Evolutionary conservation across 2,329 filamentous ascomycete genomes (phyloP).

Genomic region (Colletotrichum eleusines): DNA sequence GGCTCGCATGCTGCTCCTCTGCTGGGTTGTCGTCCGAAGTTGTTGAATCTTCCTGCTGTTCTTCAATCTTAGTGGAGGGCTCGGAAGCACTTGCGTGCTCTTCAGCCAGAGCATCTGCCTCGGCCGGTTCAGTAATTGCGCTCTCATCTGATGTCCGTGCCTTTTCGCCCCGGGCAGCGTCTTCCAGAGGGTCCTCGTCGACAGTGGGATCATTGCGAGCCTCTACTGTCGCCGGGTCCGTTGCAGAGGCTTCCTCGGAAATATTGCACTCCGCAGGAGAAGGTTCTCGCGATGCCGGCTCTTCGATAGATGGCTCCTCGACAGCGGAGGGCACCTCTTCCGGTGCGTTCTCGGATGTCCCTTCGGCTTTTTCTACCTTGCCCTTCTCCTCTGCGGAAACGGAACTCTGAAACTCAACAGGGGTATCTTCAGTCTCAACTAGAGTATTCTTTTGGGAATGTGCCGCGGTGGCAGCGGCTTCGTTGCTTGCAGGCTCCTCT

Average conservation of each 20-base stretch:
- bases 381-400: neutral
- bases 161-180: neutral
- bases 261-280: neutral
- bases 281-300: neutral
- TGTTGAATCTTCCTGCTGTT: neutral
- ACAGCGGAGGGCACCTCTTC: neutral
- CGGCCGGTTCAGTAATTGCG: neutral
- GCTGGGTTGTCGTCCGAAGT: slow-evolving; percentile 8
- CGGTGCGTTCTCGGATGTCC: neutral
- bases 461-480: neutral
- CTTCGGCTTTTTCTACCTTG: neutral
- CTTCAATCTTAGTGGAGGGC: too few relatives aligned
- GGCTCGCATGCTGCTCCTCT: slow-evolving; percentile 25
- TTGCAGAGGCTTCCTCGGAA: slow-evolving; percentile 1
- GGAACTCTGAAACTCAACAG: neutral
- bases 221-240: neutral
- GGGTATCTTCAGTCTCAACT: neutral
- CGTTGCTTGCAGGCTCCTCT: neutral
- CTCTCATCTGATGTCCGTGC: neutral
- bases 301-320: neutral
- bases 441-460: neutral
- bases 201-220: neutral
- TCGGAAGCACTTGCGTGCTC: neutral
- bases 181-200: neutral
- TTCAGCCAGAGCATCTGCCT: neutral